Percentiles rank a stretch among this genome's conserved stretches.
Evolutionary conservation across 2,329 filamentous ascomycete genomes (phyloP).

Genomic region (Cercospora canescens): DNA sequence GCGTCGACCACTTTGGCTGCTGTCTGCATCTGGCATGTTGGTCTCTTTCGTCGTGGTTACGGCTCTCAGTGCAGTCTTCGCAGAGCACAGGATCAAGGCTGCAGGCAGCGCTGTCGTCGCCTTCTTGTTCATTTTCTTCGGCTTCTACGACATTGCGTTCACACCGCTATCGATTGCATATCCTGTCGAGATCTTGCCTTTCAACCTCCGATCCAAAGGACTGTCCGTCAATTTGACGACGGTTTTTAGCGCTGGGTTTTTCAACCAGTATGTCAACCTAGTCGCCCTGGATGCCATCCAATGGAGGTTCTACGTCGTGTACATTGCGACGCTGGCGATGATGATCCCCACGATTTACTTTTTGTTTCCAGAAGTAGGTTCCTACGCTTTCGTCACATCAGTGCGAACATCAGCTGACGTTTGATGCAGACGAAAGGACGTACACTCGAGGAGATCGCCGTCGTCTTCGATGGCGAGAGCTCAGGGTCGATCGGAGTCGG

Average conservation of each 20-base stretch:
- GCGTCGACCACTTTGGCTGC: constrained; percentile 45
- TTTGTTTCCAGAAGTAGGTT: constrained; percentile 7
- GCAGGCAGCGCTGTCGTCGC: constrained; percentile 42
- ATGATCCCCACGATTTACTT: constrained; percentile 23
- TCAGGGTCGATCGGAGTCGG: no score
- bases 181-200: constrained; percentile 37
- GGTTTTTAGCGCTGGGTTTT: constrained; percentile 23
- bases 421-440: neutral
- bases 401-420: neutral
- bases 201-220: constrained; percentile 6
- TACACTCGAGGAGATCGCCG: constrained; percentile 45
- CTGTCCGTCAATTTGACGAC: constrained; percentile 20
- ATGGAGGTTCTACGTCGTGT: constrained; percentile 48
- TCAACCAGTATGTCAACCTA: constrained; percentile 44
- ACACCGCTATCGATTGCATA: constrained; percentile 36
- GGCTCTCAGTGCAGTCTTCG: constrained; percentile 40
- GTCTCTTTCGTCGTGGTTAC: constrained; percentile 45
- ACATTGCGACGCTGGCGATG: constrained; percentile 35
- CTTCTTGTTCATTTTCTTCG: constrained; percentile 46
- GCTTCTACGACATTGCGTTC: constrained; percentile 42
- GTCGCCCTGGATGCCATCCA: constrained; percentile 40
- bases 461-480: constrained; percentile 39
- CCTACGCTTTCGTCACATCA: neutral
- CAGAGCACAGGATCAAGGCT: constrained; percentile 31
- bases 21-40: constrained; percentile 46